Conservation (phyloP, 108 stramenopile genomes). For the Nitzschia inconspicua region DNA sequence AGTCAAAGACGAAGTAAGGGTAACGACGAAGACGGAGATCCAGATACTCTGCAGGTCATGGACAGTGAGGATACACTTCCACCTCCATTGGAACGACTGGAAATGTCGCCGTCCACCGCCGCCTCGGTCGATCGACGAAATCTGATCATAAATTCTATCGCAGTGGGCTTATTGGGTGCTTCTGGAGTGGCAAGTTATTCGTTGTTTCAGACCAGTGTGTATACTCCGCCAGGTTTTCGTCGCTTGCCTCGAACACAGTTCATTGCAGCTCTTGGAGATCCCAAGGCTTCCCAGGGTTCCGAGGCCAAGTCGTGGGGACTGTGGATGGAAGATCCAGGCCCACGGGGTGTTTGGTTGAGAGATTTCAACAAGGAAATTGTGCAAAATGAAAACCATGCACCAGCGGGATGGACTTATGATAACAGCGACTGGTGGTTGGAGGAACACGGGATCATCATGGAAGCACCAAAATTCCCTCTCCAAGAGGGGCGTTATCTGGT, state of each 20-base stretch:
- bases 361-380: conserved; percentile 48
- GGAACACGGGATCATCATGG: conserved; percentile 80
- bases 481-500: conserved; percentile 52
- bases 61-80: no score
- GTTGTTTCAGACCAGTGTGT: conserved; percentile 24
- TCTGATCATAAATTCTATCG: conserved; percentile 31
- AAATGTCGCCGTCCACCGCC: no score
- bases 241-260: conserved; percentile 69
- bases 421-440: conserved; percentile 81
- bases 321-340: conserved; percentile 83
- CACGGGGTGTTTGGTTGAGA: conserved; percentile 70
- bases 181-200: conserved; percentile 31
- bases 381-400: conserved; percentile 46
- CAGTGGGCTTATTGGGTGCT: conserved; percentile 30
- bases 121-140: conserved; percentile 16
- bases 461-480: conserved; percentile 54
- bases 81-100: no score
- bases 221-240: conserved; percentile 46
- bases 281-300: conserved; percentile 45
- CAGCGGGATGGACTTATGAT: conserved; percentile 82
- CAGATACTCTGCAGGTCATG: no score
- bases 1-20: no score
- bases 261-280: conserved; percentile 80
- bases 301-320: conserved; percentile 69
- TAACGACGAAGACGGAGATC: no score